A percentile compares a stretch with the other conserved stretches of the same genome.
phyloP scores from a whole-genome alignment of 2,329 filamentous ascomycete genomes.

The Exophiala viscosa region DNA sequence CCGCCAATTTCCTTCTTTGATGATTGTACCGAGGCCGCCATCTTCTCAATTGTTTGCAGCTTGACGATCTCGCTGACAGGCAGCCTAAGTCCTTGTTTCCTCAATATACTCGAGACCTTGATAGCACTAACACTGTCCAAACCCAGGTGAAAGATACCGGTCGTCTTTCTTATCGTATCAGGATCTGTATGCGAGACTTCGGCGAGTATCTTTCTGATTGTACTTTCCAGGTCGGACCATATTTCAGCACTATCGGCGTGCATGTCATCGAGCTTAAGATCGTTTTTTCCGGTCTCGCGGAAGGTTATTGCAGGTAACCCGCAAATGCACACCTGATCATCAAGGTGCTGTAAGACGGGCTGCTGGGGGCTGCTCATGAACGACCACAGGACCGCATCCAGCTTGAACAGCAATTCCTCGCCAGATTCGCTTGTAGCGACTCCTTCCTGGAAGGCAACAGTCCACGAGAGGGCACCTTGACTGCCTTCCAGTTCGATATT shows the following conservation, averaged over 20 bases:
- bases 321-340: conserved; percentile 53
- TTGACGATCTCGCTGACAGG: conserved; percentile 68
- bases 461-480: conserved; percentile 60
- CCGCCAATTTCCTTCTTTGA: background rate
- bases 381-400: conserved; percentile 58
- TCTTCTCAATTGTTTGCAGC: conserved; percentile 61
- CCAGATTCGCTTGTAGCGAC: conserved; percentile 50
- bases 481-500: conserved; percentile 74
- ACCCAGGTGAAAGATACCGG: conserved; percentile 76
- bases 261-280: background rate
- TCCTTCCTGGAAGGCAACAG: conserved; percentile 63
- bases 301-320: conserved; percentile 43
- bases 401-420: conserved; percentile 50
- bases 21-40: conserved; percentile 45
- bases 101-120: conserved; percentile 70
- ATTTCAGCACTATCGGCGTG: background rate
- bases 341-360: conserved; percentile 45
- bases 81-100: conserved; percentile 59
- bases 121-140: conserved; percentile 91
- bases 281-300: too few species aligned
- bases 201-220: conserved; percentile 48
- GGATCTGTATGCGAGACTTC: conserved; percentile 59
- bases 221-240: conserved; percentile 35
- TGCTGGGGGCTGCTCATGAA: conserved; percentile 51
- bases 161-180: conserved; percentile 55